A percentile compares a stretch with the other conserved stretches of the same genome.
Conservation (phyloP, 2,329 filamentous ascomycete genomes). For the Allantophomopsis cytisporea region DNA sequence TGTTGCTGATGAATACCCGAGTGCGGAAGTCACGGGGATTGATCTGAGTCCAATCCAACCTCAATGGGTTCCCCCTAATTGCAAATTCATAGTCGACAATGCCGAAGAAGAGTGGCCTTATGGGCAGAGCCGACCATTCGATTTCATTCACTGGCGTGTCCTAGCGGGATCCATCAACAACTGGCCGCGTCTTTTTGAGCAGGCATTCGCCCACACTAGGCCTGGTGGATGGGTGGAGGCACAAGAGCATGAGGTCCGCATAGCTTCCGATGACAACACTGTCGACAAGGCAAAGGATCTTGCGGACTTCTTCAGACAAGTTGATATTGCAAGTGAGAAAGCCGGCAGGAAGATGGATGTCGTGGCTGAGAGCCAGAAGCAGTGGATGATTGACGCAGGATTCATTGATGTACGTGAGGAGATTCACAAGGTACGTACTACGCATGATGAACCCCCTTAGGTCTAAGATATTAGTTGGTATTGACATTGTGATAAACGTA, state of each 20-base stretch:
- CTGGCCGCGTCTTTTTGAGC: slow-evolving; percentile 1
- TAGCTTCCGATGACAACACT: slow-evolving; percentile 6
- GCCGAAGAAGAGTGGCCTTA: slow-evolving; percentile 7
- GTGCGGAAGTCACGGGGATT: slow-evolving; percentile 5
- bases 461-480: no score
- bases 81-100: slow-evolving; percentile 14
- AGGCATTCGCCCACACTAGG: slow-evolving; percentile 6
- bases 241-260: slow-evolving; percentile 11
- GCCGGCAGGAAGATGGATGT: slow-evolving; percentile 16
- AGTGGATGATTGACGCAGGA: slow-evolving; percentile 20
- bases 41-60: slow-evolving; percentile 7
- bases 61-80: slow-evolving; percentile 7
- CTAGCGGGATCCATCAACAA: slow-evolving; percentile 6
- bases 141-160: slow-evolving; percentile 15
- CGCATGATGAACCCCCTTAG: no score
- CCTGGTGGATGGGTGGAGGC: slow-evolving; percentile 14
- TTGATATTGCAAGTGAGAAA: slow-evolving; percentile 16
- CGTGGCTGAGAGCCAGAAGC: slow-evolving; percentile 4
- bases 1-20: slow-evolving; percentile 3
- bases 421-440: neutral
- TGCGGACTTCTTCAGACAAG: neutral
- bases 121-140: slow-evolving; percentile 8
- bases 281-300: slow-evolving; percentile 3
- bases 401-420: slow-evolving; percentile 17
- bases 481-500: neutral